Conservation (phyloP, 2,329 filamentous ascomycete species). For the Fusarium hainanense region DNA sequence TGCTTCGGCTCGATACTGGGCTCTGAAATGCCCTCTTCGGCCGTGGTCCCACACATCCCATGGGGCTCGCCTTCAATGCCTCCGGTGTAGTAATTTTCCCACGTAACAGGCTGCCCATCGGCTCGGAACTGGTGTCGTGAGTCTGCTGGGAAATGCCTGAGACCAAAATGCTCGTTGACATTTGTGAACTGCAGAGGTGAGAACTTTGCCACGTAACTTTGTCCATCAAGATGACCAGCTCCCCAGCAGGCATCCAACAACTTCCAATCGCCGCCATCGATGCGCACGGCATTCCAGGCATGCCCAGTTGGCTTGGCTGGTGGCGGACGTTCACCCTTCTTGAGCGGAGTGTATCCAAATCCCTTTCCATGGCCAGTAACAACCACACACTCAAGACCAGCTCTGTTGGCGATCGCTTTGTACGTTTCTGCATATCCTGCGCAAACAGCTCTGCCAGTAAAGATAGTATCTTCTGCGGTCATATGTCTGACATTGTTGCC, state of each 20-base stretch:
- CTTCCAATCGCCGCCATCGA: slow-evolving; percentile 91
- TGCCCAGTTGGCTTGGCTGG: slow-evolving; percentile 72
- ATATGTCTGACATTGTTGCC: slow-evolving; percentile 72
- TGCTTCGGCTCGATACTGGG: slow-evolving; percentile 68
- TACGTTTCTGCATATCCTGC: slow-evolving; percentile 91
- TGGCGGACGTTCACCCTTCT: slow-evolving; percentile 73
- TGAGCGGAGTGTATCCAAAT: slow-evolving; percentile 73
- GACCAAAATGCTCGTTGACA: slow-evolving; percentile 82
- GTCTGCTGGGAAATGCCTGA: slow-evolving; percentile 81
- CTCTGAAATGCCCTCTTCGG: slow-evolving; percentile 64
- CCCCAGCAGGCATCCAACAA: slow-evolving; percentile 94
- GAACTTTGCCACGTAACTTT: slow-evolving; percentile 76
- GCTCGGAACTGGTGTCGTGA: slow-evolving; percentile 75
- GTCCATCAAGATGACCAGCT: slow-evolving; percentile 70
- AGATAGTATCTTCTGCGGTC: slow-evolving; percentile 78
- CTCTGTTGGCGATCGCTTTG: slow-evolving; percentile 78
- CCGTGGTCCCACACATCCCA: slow-evolving; percentile 57
- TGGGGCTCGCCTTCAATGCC: slow-evolving; percentile 62
- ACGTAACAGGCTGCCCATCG: slow-evolving; percentile 74
- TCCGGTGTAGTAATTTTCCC: slow-evolving; percentile 85
- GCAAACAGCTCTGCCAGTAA: slow-evolving; percentile 85
- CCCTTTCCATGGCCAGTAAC: slow-evolving; percentile 88
- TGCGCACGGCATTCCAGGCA: slow-evolving; percentile 92
- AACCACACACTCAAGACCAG: slow-evolving; percentile 81
- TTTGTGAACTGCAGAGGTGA: slow-evolving; percentile 68